Base-by-base conservation (phyloP, 768 basidiomycete genomes). In the Serpula lacrymans region DNA sequence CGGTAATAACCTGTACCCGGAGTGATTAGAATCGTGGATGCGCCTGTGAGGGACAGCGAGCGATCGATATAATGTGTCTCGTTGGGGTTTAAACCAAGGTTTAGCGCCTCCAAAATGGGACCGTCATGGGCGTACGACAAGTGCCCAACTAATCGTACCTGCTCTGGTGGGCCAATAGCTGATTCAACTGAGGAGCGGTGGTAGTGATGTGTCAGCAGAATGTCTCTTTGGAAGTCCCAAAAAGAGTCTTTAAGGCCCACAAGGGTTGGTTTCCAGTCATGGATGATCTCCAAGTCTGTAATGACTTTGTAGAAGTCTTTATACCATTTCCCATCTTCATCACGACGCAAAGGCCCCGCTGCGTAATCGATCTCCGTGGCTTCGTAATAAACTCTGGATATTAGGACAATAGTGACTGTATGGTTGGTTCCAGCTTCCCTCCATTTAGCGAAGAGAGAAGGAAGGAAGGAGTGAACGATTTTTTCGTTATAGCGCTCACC, bases 221-320 rank as follows among this genome's bases (percentile, higher is more conserved):
- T 92, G 52, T 94, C 90, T 34, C 87, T 77, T 55, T 96, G 92
- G 54, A 93, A 94, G 50, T 79, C 84, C 83, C 84, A 88, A 56
- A 91, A 86, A 2, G 91, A 82, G 56, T 88, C 80, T 59, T 94
- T 95, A 55, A 98, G 75, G 55, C 77, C 81, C 45, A 88, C 82
- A 4, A 97, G 75, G 0, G 88, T 90, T 2, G 84, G 77, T 47
- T 84, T 84, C 90, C 93, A 95, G 53, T 94, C 89, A 43, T 79
- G 69, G 31, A 91, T 73, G 34, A 90, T 80, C 54, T 98, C 92
- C 23, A 95, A 70, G 56, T 98, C 95, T 4, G 90, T 88, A 55
- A 94, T 88, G 50, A 98, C 84, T 62, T 95, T 93, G 77, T 82
- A 97, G 53, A 94, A 95, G 58, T 96, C 96, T 62, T 96, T 95